Evolutionary conservation across 805 yeast genomes (phyloP).

Genomic region (Saccharomyces jurei): DNA sequence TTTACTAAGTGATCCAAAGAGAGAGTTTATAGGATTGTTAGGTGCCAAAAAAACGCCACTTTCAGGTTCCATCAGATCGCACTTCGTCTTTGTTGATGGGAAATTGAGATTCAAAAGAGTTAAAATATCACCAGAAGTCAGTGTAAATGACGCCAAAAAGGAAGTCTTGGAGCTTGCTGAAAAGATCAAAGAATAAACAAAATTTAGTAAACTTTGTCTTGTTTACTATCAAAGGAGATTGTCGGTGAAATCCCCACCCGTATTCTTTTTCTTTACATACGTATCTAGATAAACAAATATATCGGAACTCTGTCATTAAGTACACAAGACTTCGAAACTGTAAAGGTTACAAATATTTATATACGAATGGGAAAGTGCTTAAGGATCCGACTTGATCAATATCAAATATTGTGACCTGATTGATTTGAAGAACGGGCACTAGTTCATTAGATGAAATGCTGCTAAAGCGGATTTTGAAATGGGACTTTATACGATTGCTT

Average conservation of each 20-base stretch:
- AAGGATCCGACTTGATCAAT: constrained; percentile 19
- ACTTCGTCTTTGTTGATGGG: constrained; percentile 83
- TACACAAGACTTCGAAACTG: not conserved
- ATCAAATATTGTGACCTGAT: constrained; percentile 21
- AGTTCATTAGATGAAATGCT: not conserved
- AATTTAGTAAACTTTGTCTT: not conserved
- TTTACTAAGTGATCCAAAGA: constrained; percentile 68
- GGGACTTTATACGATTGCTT: not conserved
- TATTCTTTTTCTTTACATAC: not conserved
- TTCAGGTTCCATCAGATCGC: constrained; percentile 75
- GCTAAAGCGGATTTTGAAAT: not conserved
- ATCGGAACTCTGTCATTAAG: not conserved
- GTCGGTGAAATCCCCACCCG: not conserved
- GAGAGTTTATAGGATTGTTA: constrained; percentile 56
- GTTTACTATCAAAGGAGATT: not conserved
- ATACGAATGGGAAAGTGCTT: constrained; percentile 11
- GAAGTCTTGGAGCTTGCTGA: constrained; percentile 42
- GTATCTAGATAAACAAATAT: not conserved
- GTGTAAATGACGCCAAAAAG: constrained; percentile 50
- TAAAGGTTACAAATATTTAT: not conserved
- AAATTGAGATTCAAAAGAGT: constrained; percentile 39
- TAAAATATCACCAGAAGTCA: constrained; percentile 44
- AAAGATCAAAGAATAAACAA: constrained; percentile 5
- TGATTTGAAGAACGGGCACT: constrained; percentile 15
- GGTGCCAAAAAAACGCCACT: constrained; percentile 78